Percentiles rank a stretch among this genome's conserved stretches.
phyloP scores from a whole-genome alignment of 495 filamentous ascomycete genomes.

The Penicillium dipodomyicola region DNA sequence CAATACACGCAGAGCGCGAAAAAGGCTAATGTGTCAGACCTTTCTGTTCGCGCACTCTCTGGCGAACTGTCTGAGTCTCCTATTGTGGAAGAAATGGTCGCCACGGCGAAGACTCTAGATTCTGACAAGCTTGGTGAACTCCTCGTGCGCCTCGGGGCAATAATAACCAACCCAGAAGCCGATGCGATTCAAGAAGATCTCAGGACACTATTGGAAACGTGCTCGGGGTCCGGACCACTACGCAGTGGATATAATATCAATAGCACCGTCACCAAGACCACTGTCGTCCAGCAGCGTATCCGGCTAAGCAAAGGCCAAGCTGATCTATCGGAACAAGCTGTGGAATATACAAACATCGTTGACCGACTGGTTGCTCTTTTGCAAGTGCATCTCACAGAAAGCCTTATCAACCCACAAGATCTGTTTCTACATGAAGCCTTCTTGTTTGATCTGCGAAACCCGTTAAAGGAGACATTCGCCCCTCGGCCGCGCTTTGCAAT shows the following conservation, averaged over 20 bases:
- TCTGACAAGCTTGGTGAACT: slow-evolving; percentile 36
- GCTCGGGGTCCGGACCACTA: slow-evolving; percentile 50
- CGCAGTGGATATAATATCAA: slow-evolving; percentile 73
- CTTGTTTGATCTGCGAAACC: slow-evolving; percentile 76
- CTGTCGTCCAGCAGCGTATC: slow-evolving; percentile 83
- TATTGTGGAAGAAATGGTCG: slow-evolving; percentile 53
- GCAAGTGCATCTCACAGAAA: slow-evolving; percentile 50
- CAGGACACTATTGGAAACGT: slow-evolving; percentile 34
- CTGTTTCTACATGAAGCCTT: slow-evolving; percentile 78
- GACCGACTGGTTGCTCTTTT: slow-evolving; percentile 59
- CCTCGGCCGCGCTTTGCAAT: slow-evolving; percentile 75
- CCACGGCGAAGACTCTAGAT: slow-evolving; percentile 48
- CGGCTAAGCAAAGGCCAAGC: slow-evolving; percentile 79
- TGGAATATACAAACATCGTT: slow-evolving; percentile 72
- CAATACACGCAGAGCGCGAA: slow-evolving; percentile 39
- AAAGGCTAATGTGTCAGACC: slow-evolving; percentile 44
- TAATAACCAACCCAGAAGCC: slow-evolving; percentile 15
- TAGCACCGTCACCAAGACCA: slow-evolving; percentile 71
- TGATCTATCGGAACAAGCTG: slow-evolving; percentile 68
- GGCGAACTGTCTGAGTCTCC: slow-evolving; percentile 55
- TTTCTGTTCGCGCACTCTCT: slow-evolving; percentile 56
- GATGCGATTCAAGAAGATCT: slow-evolving; percentile 29
- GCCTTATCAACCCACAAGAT: slow-evolving; percentile 56
- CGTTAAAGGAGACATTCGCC: slow-evolving; percentile 77
- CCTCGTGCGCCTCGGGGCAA: slow-evolving; percentile 22